Evolutionary conservation across 306 rosid species (phyloP), one percentile per base, ranked within the genome.

Genomic region (Sicyos edulis): DNA sequence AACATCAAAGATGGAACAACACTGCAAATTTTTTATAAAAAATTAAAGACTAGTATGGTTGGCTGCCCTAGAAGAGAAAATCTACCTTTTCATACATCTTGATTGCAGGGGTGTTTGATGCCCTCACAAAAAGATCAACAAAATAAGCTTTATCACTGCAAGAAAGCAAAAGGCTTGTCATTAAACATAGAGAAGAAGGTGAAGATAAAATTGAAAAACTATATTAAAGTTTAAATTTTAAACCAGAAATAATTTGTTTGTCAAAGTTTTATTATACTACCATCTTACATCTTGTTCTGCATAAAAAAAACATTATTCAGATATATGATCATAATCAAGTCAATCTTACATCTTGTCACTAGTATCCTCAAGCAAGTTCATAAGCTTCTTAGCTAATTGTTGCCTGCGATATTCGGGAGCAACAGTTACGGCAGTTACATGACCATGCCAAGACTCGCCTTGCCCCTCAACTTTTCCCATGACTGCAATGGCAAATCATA

Each of bases 401-500:
- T 91, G 97, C 82, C 99, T 87, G 15, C 96, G 95, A 81, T 86
- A 95, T 75, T 95, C 97, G 0, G 96, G 91, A 72, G 96, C 86
- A 74, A 95, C 96, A 7, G 96, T 89, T 26, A 95, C 95, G 0
- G 99, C 97, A 51, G 99, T 95, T 62, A 95, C 97, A 70, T 95
- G 99, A 32, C 99, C 99, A 78, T 95, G 99, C 97, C 99, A 95
- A 47, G 91, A 91, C 73, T 95, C 99, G 64, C 99, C 99, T 87
- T 91, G 99, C 65, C 99, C 99, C 79, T 95, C 99, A 57, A 91
- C 99, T 78, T 95, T 95, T 57, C 99, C 99, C 99, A 95, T 95
- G 72, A 95, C 99, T 95, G 81, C 84, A 87, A 76, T 37, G 19
- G 13, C 6, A 68, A 68, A 15, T 68, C 56, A 47, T 21, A 49